Base-by-base conservation (phyloP, 257 asterid genomes). In the Gardenia jasminoides region DNA sequence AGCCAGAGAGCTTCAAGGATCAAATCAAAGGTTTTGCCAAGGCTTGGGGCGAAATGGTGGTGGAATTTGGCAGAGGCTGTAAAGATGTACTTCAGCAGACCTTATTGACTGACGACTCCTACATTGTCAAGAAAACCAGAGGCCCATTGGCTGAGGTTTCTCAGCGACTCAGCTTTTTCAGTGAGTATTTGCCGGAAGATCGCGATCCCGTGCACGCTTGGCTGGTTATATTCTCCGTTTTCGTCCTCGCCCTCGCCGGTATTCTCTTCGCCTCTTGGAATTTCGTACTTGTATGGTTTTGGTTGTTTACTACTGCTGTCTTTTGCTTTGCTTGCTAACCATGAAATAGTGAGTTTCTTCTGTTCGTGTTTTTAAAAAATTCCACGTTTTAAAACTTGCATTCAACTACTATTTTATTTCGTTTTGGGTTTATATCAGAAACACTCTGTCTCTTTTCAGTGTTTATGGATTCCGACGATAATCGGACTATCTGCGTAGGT, bases 121-220 rank as follows among this genome's bases (percentile, higher is more conserved):
- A 90, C 93, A 84, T 91, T 82, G 93, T 94, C 78, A 81, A 69
- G 85, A 91, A 87, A 69, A 84, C 91, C 39, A 85, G 78, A 74
- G 87, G 86, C 1, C 91, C 97, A 17, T 3, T 92, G 85, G 82
- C 86, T 10, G 85, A 85, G 88, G 89, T 83, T 48, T 89, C 96
- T 78, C 85, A 77, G 80, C 90, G 79, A 69, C 56, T 92, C 84
- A 92, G 88, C 82, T 87, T 88, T 75, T 71, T 92, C 71, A 92
- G 92, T 61, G 94, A 92, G 70, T 87, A 82, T 82, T 81, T 94
- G 92, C 98, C 98, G 41, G 98, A 94, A 72, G 98, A 94, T 87
- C 96, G 97, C 75, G 91, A 92, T 85, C 98, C 98, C 9, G 70
- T 83, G 43, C 97, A 88, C 82, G 94, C 90, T 47, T 94, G 97